Evolutionary conservation across 805 yeast species (phyloP).

Genomic region (Blastobotrys parvus): DNA sequence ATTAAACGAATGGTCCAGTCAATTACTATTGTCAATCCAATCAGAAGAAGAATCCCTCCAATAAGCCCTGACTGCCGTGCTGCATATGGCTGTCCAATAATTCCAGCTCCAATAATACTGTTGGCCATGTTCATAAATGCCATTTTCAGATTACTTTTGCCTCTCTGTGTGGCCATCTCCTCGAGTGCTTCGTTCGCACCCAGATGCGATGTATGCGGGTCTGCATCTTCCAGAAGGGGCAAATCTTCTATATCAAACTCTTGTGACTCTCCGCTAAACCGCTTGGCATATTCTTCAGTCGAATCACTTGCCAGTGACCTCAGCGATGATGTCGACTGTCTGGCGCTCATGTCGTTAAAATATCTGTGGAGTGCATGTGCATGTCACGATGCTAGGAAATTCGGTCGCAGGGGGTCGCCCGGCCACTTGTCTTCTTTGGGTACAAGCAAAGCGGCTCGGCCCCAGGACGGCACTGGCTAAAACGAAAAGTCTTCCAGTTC

Average conservation of each 20-base stretch:
- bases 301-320: not conserved
- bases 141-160: constrained; percentile 58
- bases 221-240: constrained; percentile 5
- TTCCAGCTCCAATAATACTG: constrained; percentile 91
- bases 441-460: too few relatives aligned
- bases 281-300: not conserved
- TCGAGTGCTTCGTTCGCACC: constrained; percentile 18
- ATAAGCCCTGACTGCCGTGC: constrained; percentile 69
- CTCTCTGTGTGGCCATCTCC: constrained; percentile 14
- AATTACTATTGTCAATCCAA: constrained; percentile 56
- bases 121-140: constrained; percentile 98
- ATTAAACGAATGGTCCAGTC: constrained; percentile 82
- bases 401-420: too few relatives aligned
- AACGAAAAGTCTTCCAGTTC: constrained; percentile 23
- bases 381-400: too few relatives aligned
- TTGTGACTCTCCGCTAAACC: not conserved
- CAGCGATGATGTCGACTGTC: not conserved
- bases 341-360: too few relatives aligned
- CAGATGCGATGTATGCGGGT: constrained; percentile 9
- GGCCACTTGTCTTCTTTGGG: too few relatives aligned
- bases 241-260: constrained; percentile 9
- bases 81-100: constrained; percentile 90
- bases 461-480: too few relatives aligned
- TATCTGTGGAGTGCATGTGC: too few relatives aligned
- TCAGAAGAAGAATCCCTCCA: constrained; percentile 59